Conservation (phyloP, 75 land plant species). For the Ceratopteris richardii region DNA sequence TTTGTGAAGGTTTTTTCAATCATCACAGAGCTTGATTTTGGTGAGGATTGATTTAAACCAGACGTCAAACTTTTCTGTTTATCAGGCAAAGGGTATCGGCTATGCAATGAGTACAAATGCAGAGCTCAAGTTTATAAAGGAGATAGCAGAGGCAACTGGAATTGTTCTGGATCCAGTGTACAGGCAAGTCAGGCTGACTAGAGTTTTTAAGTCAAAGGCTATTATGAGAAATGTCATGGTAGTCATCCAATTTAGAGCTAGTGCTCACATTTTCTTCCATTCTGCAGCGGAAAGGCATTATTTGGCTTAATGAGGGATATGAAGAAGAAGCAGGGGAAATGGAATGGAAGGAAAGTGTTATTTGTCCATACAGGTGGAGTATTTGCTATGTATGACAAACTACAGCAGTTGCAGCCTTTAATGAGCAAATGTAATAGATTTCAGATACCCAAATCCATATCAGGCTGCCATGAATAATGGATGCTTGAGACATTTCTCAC, state of each 20-base stretch:
- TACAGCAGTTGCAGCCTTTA: slow-evolving; percentile 55
- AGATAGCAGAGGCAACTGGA: slow-evolving; percentile 71
- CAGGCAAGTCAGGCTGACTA: too few relatives aligned
- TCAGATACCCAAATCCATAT: slow-evolving; percentile 40
- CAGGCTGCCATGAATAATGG: slow-evolving; percentile 38
- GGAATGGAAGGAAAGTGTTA: slow-evolving; percentile 83
- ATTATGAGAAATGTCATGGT: too few relatives aligned
- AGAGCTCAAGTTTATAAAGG: slow-evolving; percentile 74
- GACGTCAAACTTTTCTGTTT: too few relatives aligned
- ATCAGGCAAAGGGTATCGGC: slow-evolving; percentile 82
- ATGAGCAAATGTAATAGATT: slow-evolving; percentile 61
- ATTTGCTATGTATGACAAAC: slow-evolving; percentile 82
- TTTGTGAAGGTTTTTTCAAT: too few relatives aligned
- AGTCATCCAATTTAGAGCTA: too few relatives aligned
- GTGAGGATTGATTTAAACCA: too few relatives aligned
- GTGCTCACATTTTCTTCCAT: background rate
- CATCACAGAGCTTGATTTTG: too few relatives aligned
- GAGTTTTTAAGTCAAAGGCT: too few relatives aligned
- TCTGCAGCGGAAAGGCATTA: slow-evolving; percentile 81
- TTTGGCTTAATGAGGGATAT: slow-evolving; percentile 71
- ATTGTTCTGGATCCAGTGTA: slow-evolving; percentile 92
- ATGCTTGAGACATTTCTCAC: too few relatives aligned
- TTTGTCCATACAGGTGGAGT: slow-evolving; percentile 96
- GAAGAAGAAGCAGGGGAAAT: slow-evolving; percentile 64
- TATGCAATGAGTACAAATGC: slow-evolving; percentile 85